phyloP scores from a whole-genome alignment of 2,329 filamentous ascomycete genomes.

The Calonectria hongkongensis region DNA sequence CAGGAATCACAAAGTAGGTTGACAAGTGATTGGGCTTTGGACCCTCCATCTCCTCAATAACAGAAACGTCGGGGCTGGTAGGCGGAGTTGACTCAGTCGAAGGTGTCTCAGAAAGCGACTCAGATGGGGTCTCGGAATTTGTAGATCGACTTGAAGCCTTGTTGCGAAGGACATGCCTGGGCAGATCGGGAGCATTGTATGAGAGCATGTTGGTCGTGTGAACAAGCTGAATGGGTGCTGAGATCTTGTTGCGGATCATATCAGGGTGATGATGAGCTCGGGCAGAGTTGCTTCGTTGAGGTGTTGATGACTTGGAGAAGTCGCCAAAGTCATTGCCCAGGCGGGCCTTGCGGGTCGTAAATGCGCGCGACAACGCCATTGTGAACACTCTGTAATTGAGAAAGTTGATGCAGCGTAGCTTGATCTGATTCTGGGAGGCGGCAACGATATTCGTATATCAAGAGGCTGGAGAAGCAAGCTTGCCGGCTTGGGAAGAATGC shows the following conservation, averaged over 20 bases:
- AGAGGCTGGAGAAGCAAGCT: conserved; percentile 8
- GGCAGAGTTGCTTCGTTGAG: conserved; percentile 71
- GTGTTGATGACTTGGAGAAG: conserved; percentile 55
- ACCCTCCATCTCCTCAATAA: conserved; percentile 72
- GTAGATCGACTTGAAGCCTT: conserved; percentile 61
- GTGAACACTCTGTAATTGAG: conserved; percentile 45
- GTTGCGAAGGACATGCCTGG: conserved; percentile 58
- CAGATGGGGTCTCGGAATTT: conserved; percentile 34
- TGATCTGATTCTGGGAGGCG: conserved; percentile 5
- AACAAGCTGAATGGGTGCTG: conserved; percentile 87
- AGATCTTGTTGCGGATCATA: conserved; percentile 83
- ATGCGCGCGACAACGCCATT: conserved; percentile 80
- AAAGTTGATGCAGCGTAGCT: conserved; percentile 26
- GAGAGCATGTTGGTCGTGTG: conserved; percentile 98
- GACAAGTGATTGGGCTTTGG: conserved; percentile 80
- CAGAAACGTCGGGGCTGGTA: conserved; percentile 81
- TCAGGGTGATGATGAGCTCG: conserved; percentile 62
- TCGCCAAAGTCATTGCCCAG: conserved; percentile 67
- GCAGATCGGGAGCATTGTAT: conserved; percentile 93
- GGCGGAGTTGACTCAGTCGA: conserved; percentile 77
- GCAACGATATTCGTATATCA: conserved; percentile 30
- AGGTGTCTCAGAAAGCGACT: conserved; percentile 74
- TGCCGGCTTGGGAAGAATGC: conserved; percentile 28
- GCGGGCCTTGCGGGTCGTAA: conserved; percentile 81
- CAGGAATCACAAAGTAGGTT: conserved; percentile 77